These are phyloP conservation scores for Tetracladium setigerum DNA, from an alignment of 495 filamentous ascomycete genomes.

Conservation along the genomic window DNA sequence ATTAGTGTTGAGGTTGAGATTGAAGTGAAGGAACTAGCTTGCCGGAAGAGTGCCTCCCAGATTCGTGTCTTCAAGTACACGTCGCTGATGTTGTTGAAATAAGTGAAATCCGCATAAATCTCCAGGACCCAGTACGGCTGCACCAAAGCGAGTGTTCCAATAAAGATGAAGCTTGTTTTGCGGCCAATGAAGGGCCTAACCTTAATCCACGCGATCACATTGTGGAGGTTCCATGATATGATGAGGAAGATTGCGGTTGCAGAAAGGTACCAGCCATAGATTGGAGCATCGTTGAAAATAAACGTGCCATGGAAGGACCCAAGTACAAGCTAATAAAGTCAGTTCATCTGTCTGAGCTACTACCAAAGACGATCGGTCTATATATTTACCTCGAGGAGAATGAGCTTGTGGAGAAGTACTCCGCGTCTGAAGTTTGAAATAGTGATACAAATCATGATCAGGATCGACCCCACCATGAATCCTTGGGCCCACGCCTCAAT, in stretches of 20 bases:
- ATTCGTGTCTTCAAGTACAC: constrained; percentile 43
- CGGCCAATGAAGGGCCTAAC: constrained; percentile 34
- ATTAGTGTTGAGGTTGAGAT: not conserved
- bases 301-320: constrained; percentile 36
- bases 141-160: constrained; percentile 31
- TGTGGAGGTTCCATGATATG: constrained; percentile 39
- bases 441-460: constrained; percentile 38
- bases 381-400: constrained; percentile 33
- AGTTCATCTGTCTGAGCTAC: not conserved
- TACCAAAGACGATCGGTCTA: not conserved
- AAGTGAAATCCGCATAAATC: constrained; percentile 42
- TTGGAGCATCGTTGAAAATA: constrained; percentile 33
- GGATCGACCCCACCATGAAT: constrained; percentile 37
- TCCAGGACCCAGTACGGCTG: constrained; percentile 41
- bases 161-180: constrained; percentile 29
- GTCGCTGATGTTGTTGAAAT: constrained; percentile 41
- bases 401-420: constrained; percentile 38
- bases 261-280: constrained; percentile 41
- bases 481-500: constrained; percentile 44
- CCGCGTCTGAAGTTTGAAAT: constrained; percentile 35
- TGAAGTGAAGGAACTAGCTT: not conserved
- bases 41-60: constrained; percentile 42
- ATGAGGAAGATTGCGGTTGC: constrained; percentile 38
- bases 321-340: constrained; percentile 12
- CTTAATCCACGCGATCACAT: constrained; percentile 44